phyloP scores from a whole-genome alignment of 2,329 filamentous ascomycete genomes.

The Penicillium thymicola region DNA sequence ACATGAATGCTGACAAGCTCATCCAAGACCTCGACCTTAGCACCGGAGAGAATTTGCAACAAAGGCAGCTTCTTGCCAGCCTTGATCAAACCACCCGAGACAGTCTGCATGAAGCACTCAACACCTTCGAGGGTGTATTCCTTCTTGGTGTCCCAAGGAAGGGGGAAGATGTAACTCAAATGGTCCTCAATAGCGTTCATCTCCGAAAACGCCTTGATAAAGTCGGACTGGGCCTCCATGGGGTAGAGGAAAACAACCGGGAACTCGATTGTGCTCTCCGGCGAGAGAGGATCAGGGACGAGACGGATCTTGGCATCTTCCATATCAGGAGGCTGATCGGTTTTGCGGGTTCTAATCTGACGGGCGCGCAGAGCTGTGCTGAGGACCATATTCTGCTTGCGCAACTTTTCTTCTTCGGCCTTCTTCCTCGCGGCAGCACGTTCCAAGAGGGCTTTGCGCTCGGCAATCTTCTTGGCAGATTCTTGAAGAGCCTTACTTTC shows the following conservation, averaged over 20 bases:
- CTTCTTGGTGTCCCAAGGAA: constrained; percentile 74
- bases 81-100: constrained; percentile 75
- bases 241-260: constrained; percentile 86
- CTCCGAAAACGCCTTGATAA: constrained; percentile 84
- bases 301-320: constrained; percentile 75
- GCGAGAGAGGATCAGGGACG: constrained; percentile 68
- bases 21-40: constrained; percentile 83
- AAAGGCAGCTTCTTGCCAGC: constrained; percentile 80
- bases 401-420: constrained; percentile 44
- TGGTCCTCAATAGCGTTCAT: constrained; percentile 72
- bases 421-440: constrained; percentile 56
- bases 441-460: constrained; percentile 55
- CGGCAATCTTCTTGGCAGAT: constrained; percentile 62
- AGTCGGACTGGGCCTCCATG: constrained; percentile 75
- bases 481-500: constrained; percentile 64
- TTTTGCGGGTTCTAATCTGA: constrained; percentile 65
- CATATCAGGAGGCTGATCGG: constrained; percentile 74
- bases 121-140: constrained; percentile 66
- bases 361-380: constrained; percentile 64
- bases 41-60: constrained; percentile 68
- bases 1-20: constrained; percentile 79
- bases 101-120: constrained; percentile 88
- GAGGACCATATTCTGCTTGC: constrained; percentile 60
- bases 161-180: constrained; percentile 77
- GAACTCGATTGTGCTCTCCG: constrained; percentile 68